Conservation (phyloP, 2,329 filamentous ascomycete genomes). For the Paecilomyces dactylethromorphus region DNA sequence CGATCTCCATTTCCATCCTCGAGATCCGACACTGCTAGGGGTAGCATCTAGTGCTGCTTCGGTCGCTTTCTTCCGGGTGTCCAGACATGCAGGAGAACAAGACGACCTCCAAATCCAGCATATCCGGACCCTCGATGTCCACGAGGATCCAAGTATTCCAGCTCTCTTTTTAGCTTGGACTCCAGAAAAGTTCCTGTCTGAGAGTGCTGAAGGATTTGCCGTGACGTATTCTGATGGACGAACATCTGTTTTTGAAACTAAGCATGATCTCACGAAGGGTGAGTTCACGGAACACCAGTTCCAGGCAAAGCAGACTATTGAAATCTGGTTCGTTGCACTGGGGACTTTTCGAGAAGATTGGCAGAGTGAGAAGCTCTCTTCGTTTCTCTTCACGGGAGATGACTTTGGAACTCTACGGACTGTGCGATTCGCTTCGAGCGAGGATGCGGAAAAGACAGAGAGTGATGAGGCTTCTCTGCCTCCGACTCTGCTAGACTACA, state of each 20-base stretch:
- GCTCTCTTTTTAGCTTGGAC: slow-evolving; percentile 72
- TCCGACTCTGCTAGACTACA: slow-evolving; percentile 17
- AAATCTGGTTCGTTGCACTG: slow-evolving; percentile 35
- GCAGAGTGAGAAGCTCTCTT: slow-evolving; percentile 2
- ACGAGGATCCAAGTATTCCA: slow-evolving; percentile 52
- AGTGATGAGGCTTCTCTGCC: slow-evolving; percentile 7
- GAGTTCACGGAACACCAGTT: slow-evolving; percentile 18
- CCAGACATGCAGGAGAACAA: slow-evolving; percentile 6
- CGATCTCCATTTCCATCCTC: slow-evolving; percentile 73
- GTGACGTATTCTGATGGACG: slow-evolving; percentile 65
- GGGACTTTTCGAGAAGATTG: slow-evolving; percentile 10
- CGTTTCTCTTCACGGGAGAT: slow-evolving; percentile 32
- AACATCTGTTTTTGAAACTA: slow-evolving; percentile 51
- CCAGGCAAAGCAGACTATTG: slow-evolving; percentile 25
- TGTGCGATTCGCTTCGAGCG: slow-evolving; percentile 16
- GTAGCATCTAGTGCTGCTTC: slow-evolving; percentile 67
- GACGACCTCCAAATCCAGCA: slow-evolving; percentile 16
- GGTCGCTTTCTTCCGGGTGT: slow-evolving; percentile 30
- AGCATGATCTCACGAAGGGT: slow-evolving; percentile 14
- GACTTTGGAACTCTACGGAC: slow-evolving; percentile 32
- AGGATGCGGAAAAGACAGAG: slow-evolving; percentile 3
- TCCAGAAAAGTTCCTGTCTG: slow-evolving; percentile 35
- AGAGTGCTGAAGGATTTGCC: slow-evolving; percentile 48
- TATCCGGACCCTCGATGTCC: slow-evolving; percentile 41
- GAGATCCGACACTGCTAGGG: slow-evolving; percentile 54